A percentile compares a stretch with the other conserved stretches of the same genome.
These are phyloP conservation scores for Tolypocladium nubicola DNA, from an alignment of 2,329 filamentous ascomycete genomes.

Conservation along the genomic window DNA sequence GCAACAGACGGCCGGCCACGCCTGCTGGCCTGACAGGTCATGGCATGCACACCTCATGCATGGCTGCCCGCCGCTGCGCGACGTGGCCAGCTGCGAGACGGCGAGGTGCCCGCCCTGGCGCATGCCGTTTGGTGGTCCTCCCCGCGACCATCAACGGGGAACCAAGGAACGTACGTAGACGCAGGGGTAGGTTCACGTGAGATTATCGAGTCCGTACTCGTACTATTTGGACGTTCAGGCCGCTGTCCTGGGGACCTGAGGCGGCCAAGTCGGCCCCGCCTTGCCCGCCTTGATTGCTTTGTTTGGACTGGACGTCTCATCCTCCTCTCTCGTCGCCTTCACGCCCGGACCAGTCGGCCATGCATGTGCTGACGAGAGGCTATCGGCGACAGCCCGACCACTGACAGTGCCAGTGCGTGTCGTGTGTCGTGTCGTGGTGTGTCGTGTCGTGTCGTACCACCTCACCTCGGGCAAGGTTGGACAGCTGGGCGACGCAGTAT, in stretches of 20 bases:
- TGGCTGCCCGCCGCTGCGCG: not conserved
- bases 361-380: not conserved
- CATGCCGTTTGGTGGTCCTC: not conserved
- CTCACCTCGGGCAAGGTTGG: not conserved
- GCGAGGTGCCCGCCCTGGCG: not conserved
- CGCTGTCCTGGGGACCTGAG: too few species aligned
- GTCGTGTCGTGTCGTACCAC: not conserved
- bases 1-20: not conserved
- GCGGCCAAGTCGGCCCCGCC: too few species aligned
- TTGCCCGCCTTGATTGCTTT: not conserved
- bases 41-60: not conserved
- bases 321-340: not conserved
- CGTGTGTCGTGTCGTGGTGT: not conserved
- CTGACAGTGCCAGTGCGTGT: not conserved
- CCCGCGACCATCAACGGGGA: not conserved
- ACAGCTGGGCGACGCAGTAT: not conserved
- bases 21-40: not conserved
- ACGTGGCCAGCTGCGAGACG: not conserved
- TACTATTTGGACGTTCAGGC: too few species aligned
- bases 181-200: not conserved
- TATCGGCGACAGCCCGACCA: not conserved
- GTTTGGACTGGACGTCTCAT: not conserved
- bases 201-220: too few species aligned
- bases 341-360: not conserved
- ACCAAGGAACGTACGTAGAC: not conserved